Percentiles rank a stretch among this genome's conserved stretches.
These are phyloP conservation scores for Penicillium sp. DNA, from an alignment of 2,329 filamentous ascomycete genomes.

Conservation along the genomic window DNA sequence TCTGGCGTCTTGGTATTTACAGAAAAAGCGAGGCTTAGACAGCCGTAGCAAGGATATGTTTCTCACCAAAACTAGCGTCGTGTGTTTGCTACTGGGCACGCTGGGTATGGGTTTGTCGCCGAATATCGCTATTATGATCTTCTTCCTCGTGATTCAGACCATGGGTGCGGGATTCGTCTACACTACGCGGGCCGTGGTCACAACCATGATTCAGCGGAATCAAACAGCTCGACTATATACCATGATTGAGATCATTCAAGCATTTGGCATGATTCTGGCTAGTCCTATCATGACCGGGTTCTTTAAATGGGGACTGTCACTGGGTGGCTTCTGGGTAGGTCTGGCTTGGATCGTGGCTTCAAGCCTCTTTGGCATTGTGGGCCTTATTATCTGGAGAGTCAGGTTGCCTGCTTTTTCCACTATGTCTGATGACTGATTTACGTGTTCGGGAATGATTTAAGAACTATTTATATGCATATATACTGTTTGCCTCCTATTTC, in stretches of 20 bases:
- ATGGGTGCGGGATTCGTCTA: slow-evolving; percentile 47
- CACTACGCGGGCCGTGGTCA: slow-evolving; percentile 45
- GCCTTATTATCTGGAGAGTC: slow-evolving; percentile 14
- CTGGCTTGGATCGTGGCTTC: slow-evolving; percentile 44
- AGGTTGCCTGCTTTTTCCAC: slow-evolving; percentile 1
- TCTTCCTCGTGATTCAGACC: slow-evolving; percentile 46
- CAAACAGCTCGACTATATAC: slow-evolving; percentile 49
- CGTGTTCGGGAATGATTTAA: neutral
- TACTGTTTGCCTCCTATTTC: neutral
- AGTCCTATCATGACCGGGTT: slow-evolving; percentile 44
- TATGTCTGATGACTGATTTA: slow-evolving; percentile 4
- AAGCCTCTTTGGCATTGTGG: slow-evolving; percentile 24
- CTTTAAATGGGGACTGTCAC: slow-evolving; percentile 45
- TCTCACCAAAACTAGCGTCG: slow-evolving; percentile 44
- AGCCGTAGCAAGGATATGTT: slow-evolving; percentile 43
- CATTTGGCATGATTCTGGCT: slow-evolving; percentile 45
- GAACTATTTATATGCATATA: neutral
- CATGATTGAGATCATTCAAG: slow-evolving; percentile 47
- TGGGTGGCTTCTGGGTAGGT: slow-evolving; percentile 47
- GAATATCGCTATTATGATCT: slow-evolving; percentile 38
- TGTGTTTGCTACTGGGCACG: slow-evolving; percentile 42
- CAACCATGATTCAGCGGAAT: slow-evolving; percentile 46
- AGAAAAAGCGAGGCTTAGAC: slow-evolving; percentile 32
- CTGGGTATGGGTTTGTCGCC: slow-evolving; percentile 46
- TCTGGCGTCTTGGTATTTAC: slow-evolving; percentile 34